Base-by-base conservation (phyloP, 768 basidiomycete genomes). In the Stropharia rugosoannulata region DNA sequence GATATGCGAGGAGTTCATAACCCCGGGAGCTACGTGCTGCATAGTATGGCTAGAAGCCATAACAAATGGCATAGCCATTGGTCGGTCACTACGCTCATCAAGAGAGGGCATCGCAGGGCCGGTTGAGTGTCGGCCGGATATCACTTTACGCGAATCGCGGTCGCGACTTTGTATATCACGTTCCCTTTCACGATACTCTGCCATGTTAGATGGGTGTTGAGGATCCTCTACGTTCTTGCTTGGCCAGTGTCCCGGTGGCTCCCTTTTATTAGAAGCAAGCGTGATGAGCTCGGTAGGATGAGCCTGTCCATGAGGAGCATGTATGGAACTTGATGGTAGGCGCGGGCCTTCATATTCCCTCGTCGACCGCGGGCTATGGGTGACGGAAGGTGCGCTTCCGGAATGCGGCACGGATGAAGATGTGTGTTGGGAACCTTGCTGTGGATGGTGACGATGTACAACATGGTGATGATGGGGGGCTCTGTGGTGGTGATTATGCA, bases 271-370 rank as follows among this genome's bases (percentile, higher is more conserved):
- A 6, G 77, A 73, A 37, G 77, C 73, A 11, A 82, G 67, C 51
- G 76, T 82, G 41, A 84, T 80, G 43, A 82, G 70, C 56, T 84
- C 83, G 16, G 80, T 77, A 9, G 77, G 75, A 59, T 80, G 80
- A 35, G 68, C 67, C 48, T 69, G 75, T 1, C 68, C 68, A 36
- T 68, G 51, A 11, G 56, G 58, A 11, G 59, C 35, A 25, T 59
- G 63, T 12, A 66, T 46, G 25, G 58, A 38, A 35, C 52, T 44
- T 25, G 45, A 37, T 22, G 73, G 74, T 4, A 75, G 66, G 35
- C 71, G 73, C 41, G 55, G 63, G 37, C 64, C 61, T 15, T 71
- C 74, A 27, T 68, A 75, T 25, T 75, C 76, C 55, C 69, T 59
- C 5, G 52, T 59, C 5, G 62, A 63, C 43, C 66, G 62, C 25